Base-by-base conservation (phyloP, 257 asterid genomes). In the Solanum gandarillasii region DNA sequence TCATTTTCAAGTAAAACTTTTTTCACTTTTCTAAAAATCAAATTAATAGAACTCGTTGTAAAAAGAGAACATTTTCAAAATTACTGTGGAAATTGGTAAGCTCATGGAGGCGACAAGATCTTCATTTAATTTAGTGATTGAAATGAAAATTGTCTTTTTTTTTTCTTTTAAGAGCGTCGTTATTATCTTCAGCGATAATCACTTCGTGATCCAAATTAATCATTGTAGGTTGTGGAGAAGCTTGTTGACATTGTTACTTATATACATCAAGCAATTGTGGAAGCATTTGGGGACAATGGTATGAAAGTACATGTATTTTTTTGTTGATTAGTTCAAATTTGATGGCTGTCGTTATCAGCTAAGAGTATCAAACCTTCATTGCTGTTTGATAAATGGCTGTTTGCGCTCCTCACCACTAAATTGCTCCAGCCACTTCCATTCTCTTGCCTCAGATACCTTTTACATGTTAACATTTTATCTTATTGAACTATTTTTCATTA, bases 231-330 rank as follows among this genome's bases (percentile, higher is more conserved):
- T 88, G 97, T 97, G 93, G 99, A 97, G 98, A 97, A 95, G 93
- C 95, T 97, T 87, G 98, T 96, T 88, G 99, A 97, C 90, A 90
- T 93, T 67, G 99, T 97, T 83, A 91, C 98, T 29, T 96, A 93
- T 90, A 93, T 97, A 86, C 98, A 93, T 93, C 99, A 94, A 87
- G 97, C 93, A 89, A 96, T 97, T 89, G 89, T 92, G 35, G 94
- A 94, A 78, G 98, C 93, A 29, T 96, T 96, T 92, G 98, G 94
- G 91, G 94, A 92, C 39, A 92, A 89, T 52, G 98, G 99, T 97
- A 92, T 31, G 92, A 84, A 31, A 86, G 86, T 82, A 60, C 20
- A 21, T 48, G 29, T 10, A 16, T 9, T 29, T 5, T 82, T 82
- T 18, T 48, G 2, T 82, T 48, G 6, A 82, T 82, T 9, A 48